phyloP scores from a whole-genome alignment of 1,139 yeast genomes.

The Candida buenavistaensis region DNA sequence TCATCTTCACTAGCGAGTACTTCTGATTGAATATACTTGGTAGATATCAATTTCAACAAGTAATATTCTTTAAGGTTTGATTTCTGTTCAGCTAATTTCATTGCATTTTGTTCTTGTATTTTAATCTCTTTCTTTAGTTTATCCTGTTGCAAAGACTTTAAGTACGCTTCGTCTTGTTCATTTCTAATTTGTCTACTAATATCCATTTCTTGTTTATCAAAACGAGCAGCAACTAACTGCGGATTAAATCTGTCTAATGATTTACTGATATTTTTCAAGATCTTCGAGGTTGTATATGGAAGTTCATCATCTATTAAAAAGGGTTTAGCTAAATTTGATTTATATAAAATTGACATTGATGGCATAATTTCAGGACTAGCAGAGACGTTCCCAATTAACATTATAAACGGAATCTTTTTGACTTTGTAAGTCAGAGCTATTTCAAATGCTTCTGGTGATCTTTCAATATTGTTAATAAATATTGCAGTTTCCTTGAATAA shows the following conservation, averaged over 20 bases:
- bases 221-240: conserved; percentile 49
- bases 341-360: conserved; percentile 53
- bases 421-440: conserved; percentile 46
- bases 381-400: conserved; percentile 51
- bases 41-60: conserved; percentile 16
- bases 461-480: conserved; percentile 37
- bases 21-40: conserved; percentile 15
- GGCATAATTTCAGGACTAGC: conserved; percentile 49
- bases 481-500: conserved; percentile 40
- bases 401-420: conserved; percentile 43
- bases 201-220: conserved; percentile 56
- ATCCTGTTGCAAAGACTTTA: conserved; percentile 50
- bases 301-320: conserved; percentile 23
- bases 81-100: conserved; percentile 16
- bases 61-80: conserved; percentile 15
- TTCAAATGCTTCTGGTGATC: conserved; percentile 52
- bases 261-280: conserved; percentile 35
- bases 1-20: conserved; percentile 8
- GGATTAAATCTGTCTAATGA: conserved; percentile 47
- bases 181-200: conserved; percentile 50
- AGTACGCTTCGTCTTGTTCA: conserved; percentile 59
- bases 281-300: conserved; percentile 23
- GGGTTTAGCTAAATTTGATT: conserved; percentile 30
- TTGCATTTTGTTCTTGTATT: conserved; percentile 26
- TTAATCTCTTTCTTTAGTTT: conserved; percentile 34